A percentile compares a stretch with the other conserved stretches of the same genome.
phyloP scores from a whole-genome alignment of 257 asterid species.

The Solanum sejunctum region DNA sequence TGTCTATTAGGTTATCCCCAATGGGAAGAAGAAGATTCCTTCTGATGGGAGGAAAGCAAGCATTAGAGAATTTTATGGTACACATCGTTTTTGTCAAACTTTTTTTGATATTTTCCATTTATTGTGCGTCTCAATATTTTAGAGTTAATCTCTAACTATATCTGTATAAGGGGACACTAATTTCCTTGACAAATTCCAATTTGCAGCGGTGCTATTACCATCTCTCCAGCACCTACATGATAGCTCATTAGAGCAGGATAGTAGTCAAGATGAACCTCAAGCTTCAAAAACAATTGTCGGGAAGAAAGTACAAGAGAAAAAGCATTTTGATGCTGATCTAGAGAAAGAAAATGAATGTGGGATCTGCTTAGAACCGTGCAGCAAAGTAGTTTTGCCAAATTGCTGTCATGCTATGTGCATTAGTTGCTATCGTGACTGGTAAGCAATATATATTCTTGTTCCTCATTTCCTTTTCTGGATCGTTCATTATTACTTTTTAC shows the following conservation, averaged over 20 bases:
- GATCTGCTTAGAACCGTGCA: slow-evolving; percentile 74
- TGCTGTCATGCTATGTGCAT: slow-evolving; percentile 95
- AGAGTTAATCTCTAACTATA: background rate
- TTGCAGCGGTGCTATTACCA: slow-evolving; percentile 50
- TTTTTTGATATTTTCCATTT: background rate
- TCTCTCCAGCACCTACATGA: slow-evolving; percentile 28
- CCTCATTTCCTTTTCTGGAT: background rate
- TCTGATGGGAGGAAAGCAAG: slow-evolving; percentile 47
- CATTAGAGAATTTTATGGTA: slow-evolving; percentile 49
- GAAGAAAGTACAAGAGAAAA: slow-evolving; percentile 13
- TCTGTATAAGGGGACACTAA: background rate
- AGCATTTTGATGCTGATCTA: slow-evolving; percentile 13
- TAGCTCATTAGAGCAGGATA: slow-evolving; percentile 11
- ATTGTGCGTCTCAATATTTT: background rate
- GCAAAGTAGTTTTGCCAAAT: slow-evolving; percentile 76
- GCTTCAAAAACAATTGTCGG: slow-evolving; percentile 2
- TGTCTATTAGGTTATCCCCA: slow-evolving; percentile 29
- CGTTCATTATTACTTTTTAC: background rate
- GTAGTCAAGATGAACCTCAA: slow-evolving; percentile 6
- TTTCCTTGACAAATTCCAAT: background rate
- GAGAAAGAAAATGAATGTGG: slow-evolving; percentile 73
- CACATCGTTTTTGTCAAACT: background rate
- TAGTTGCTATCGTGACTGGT: slow-evolving; percentile 82
- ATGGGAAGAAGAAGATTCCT: slow-evolving; percentile 20
- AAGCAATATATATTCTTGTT: background rate